Conservation (phyloP, 1,284 basidiomycete genomes). For the Apiotrichum montevideense region DNA sequence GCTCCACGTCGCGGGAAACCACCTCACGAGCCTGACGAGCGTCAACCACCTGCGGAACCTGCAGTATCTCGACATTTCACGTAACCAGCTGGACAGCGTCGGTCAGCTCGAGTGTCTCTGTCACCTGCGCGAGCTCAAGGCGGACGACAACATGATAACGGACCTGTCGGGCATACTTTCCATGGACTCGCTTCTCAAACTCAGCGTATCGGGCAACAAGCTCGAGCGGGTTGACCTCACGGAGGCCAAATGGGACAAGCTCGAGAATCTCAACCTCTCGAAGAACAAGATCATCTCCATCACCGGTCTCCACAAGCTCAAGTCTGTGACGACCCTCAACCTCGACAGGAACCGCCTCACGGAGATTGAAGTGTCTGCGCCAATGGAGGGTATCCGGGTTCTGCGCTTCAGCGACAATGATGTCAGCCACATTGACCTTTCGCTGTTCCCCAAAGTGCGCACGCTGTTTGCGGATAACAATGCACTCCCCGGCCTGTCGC, state of each 20-base stretch:
- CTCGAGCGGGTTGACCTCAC: conserved; percentile 62
- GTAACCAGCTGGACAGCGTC: conserved; percentile 81
- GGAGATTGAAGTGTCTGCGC: conserved; percentile 19
- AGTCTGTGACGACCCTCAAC: conserved; percentile 65
- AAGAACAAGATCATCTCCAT: conserved; percentile 65
- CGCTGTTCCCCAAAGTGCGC: conserved; percentile 64
- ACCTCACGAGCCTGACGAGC: conserved; percentile 78
- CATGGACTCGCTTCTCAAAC: conserved; percentile 71
- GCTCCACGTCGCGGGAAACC: conserved; percentile 72
- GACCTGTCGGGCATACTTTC: conserved; percentile 71
- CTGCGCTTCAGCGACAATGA: conserved; percentile 80
- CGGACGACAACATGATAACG: conserved; percentile 73
- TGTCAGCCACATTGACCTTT: conserved; percentile 63
- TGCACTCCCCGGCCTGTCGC: conserved; percentile 51
- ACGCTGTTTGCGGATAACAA: conserved; percentile 93
- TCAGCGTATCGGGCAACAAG: conserved; percentile 73
- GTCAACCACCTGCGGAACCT: conserved; percentile 81
- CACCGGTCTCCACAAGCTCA: conserved; percentile 58
- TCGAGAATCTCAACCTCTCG: conserved; percentile 78
- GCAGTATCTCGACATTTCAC: conserved; percentile 82
- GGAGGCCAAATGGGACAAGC: conserved; percentile 63
- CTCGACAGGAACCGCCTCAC: conserved; percentile 64
- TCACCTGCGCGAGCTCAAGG: conserved; percentile 80
- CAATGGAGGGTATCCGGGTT: conserved; percentile 67
- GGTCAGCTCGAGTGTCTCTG: conserved; percentile 74